Conservation (phyloP, 2,329 filamentous ascomycete genomes). For the Venturia oleaginea region DNA sequence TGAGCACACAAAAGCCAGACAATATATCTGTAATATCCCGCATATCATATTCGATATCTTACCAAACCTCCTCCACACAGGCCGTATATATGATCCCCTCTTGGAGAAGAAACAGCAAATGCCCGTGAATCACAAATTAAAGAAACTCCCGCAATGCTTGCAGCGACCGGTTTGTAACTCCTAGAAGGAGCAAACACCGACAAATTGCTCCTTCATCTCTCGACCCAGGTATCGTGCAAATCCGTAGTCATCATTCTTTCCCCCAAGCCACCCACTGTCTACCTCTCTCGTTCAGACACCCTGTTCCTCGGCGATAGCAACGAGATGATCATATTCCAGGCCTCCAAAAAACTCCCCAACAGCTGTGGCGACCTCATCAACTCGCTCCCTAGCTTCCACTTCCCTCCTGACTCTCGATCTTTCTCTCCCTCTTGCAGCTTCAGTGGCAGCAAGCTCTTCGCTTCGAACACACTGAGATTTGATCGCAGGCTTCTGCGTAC, state of each 20-base stretch:
- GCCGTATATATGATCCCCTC: not conserved
- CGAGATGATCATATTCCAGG: not conserved
- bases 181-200: not conserved
- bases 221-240: not conserved
- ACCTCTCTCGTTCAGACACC: not conserved
- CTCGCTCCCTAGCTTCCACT: conserved; percentile 1
- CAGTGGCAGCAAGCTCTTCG: conserved; percentile 20
- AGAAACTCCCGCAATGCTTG: conserved; percentile 4
- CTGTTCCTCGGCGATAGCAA: not conserved
- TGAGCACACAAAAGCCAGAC: not conserved
- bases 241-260: not conserved
- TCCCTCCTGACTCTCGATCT: not conserved
- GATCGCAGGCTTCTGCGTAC: conserved; percentile 25
- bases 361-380: conserved; percentile 11
- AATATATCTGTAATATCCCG: not conserved
- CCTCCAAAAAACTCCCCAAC: conserved; percentile 7
- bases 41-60: not conserved
- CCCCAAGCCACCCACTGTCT: not conserved
- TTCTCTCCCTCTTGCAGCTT: conserved; percentile 10
- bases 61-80: not conserved
- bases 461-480: conserved; percentile 28
- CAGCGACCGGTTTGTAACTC: not conserved
- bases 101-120: not conserved
- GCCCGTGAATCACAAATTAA: not conserved
- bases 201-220: not conserved